A percentile compares a stretch with the other conserved stretches of the same genome.
These are phyloP conservation scores for Nidularia sp. DNA, from an alignment of 768 basidiomycete species.

Conservation along the genomic window DNA sequence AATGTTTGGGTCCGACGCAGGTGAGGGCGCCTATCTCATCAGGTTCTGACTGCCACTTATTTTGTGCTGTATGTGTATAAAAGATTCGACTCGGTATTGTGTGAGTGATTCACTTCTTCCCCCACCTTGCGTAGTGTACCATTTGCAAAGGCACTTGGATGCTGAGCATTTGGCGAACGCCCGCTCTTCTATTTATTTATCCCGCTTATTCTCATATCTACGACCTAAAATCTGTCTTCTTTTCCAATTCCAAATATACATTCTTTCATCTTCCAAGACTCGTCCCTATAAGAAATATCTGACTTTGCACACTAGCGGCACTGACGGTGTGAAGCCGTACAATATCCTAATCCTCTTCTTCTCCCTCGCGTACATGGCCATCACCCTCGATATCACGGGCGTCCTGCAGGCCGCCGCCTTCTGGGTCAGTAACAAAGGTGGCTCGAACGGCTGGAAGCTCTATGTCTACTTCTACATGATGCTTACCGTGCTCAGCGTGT, in stretches of 20 bases:
- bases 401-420: slow-evolving; percentile 75
- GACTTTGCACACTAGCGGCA: slow-evolving; percentile 9
- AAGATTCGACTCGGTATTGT: slow-evolving; percentile 66
- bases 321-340: slow-evolving; percentile 70
- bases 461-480: slow-evolving; percentile 73
- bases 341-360: slow-evolving; percentile 85
- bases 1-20: slow-evolving; percentile 39
- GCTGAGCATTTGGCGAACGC: neutral
- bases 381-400: slow-evolving; percentile 81
- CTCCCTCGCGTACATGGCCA: slow-evolving; percentile 80
- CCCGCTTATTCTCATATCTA: too few relatives aligned
- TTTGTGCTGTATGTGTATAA: neutral
- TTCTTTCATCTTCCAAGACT: too few relatives aligned
- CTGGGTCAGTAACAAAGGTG: slow-evolving; percentile 71
- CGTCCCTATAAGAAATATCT: neutral
- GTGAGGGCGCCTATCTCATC: slow-evolving; percentile 5
- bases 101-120: slow-evolving; percentile 7
- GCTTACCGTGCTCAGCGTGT: slow-evolving; percentile 61
- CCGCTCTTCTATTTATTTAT: neutral
- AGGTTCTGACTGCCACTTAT: neutral
- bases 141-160: neutral
- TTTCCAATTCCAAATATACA: too few relatives aligned
- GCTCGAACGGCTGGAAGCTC: slow-evolving; percentile 54
- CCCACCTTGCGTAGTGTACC: neutral
- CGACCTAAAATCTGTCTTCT: too few relatives aligned